phyloP scores from a whole-genome alignment of 208 protist species.

The Leishmania aethiopica region DNA sequence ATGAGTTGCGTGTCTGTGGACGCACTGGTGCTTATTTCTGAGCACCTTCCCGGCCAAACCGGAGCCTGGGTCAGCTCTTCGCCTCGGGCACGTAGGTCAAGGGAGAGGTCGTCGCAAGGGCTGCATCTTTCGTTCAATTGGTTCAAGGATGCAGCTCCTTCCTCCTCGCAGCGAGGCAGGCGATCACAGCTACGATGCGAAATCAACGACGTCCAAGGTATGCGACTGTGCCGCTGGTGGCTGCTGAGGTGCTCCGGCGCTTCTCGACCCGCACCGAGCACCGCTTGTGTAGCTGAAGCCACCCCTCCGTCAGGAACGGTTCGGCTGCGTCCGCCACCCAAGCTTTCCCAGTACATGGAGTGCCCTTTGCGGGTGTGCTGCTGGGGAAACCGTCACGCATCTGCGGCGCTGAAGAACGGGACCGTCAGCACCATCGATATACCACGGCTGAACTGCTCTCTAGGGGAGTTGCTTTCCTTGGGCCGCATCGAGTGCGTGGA shows the following conservation, averaged over 20 bases:
- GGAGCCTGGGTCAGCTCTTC: conserved; percentile 12
- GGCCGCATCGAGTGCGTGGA: conserved; percentile 27
- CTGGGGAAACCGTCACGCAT: conserved; percentile 16
- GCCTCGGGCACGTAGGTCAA: conserved; percentile 6
- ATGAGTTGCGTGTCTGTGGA: conserved; percentile 7
- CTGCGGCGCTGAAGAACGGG: conserved; percentile 11
- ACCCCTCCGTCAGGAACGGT: not conserved
- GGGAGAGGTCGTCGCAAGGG: conserved; percentile 15
- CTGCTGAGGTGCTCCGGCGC: conserved; percentile 15
- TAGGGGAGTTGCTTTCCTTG: conserved; percentile 33
- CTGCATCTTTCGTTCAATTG: conserved; percentile 18
- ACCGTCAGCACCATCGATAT: conserved; percentile 4
- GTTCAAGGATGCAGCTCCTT: not conserved
- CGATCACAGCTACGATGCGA: conserved; percentile 17
- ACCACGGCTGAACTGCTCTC: conserved; percentile 13
- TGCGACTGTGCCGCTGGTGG: conserved; percentile 33
- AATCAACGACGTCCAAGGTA: conserved; percentile 12
- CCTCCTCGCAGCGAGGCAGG: not conserved
- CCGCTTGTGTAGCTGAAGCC: not conserved
- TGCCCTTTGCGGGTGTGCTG: conserved; percentile 19
- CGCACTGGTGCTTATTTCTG: conserved; percentile 7
- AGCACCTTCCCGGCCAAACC: conserved; percentile 9
- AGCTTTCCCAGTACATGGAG: conserved; percentile 10
- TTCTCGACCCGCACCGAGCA: not conserved
- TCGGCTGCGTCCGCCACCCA: not conserved